Conservation (phyloP, 495 filamentous ascomycete genomes). For the Choiromyces venosus region DNA sequence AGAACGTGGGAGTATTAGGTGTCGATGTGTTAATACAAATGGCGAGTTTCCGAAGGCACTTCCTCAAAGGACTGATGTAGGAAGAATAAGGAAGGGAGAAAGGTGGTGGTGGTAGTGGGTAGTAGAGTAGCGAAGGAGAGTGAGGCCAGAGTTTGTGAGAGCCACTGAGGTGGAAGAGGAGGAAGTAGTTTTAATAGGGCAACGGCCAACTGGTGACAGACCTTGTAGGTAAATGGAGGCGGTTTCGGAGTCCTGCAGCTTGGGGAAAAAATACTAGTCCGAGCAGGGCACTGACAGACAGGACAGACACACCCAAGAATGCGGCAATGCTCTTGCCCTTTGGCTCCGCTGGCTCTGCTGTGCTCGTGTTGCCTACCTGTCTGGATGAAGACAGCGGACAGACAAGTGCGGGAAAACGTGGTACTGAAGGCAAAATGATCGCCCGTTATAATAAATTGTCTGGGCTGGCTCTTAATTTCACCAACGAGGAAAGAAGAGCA, state of each 20-base stretch:
- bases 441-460: neutral
- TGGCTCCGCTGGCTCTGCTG: neutral
- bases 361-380: neutral
- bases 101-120: constrained; percentile 4
- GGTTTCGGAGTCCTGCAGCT: neutral
- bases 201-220: neutral
- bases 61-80: constrained; percentile 12
- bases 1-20: constrained; percentile 3
- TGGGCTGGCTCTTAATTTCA: neutral
- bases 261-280: neutral
- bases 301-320: neutral
- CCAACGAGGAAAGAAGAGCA: neutral
- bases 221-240: neutral
- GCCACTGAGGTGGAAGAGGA: constrained; percentile 25
- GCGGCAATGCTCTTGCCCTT: neutral
- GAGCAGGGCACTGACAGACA: neutral
- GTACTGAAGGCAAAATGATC: neutral
- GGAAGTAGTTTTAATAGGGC: constrained; percentile 31
- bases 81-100: constrained; percentile 14
- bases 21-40: constrained; percentile 8
- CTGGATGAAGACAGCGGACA: neutral
- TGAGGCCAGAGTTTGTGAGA: constrained; percentile 11
- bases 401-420: neutral
- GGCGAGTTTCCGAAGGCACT: constrained; percentile 1
- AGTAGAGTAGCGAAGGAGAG: constrained; percentile 8